A percentile compares a stretch with the other conserved stretches of the same genome.
phyloP scores from a whole-genome alignment of 1,139 yeast genomes.

The Debaryomyces nepalensis region DNA sequence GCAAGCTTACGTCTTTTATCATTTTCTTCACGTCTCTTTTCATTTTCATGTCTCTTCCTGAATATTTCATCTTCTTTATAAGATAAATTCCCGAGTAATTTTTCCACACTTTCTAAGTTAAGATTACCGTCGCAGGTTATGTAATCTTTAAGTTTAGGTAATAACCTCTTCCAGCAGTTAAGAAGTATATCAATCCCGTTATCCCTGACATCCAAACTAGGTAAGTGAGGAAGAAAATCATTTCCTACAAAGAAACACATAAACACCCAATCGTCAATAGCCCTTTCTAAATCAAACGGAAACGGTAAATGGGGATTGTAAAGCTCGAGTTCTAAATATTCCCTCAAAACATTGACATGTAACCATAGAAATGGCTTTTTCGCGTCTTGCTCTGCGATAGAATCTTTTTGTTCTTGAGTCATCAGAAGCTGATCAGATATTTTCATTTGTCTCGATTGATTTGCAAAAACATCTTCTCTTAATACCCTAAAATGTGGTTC shows the following conservation, averaged over 20 bases:
- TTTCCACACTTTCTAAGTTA: slow-evolving; percentile 76
- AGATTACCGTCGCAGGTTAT: slow-evolving; percentile 89
- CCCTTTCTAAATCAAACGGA: slow-evolving; percentile 87
- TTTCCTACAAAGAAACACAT: slow-evolving; percentile 99
- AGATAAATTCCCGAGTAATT: slow-evolving; percentile 67
- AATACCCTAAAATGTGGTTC: slow-evolving; percentile 95
- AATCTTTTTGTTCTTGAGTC: slow-evolving; percentile 63
- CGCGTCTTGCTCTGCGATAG: slow-evolving; percentile 58
- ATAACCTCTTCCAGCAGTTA: slow-evolving; percentile 76
- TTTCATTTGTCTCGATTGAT: slow-evolving; percentile 52
- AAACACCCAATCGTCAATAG: slow-evolving; percentile 98
- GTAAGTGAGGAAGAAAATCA: slow-evolving; percentile 96
- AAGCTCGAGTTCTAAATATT: slow-evolving; percentile 84
- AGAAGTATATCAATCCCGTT: slow-evolving; percentile 86
- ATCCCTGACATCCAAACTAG: slow-evolving; percentile 92
- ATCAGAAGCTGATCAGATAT: slow-evolving; percentile 57
- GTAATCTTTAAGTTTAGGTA: slow-evolving; percentile 72
- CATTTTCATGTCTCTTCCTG: slow-evolving; percentile 67
- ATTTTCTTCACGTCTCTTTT: slow-evolving; percentile 65
- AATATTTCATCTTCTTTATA: slow-evolving; percentile 82
- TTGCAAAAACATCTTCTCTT: slow-evolving; percentile 95
- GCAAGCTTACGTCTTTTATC: slow-evolving; percentile 60
- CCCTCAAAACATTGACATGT: slow-evolving; percentile 84
- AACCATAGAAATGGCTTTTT: slow-evolving; percentile 93
- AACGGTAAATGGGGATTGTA: slow-evolving; percentile 70